Conservation (phyloP, 2,329 filamentous ascomycete species). For the Cytospora piceicola region DNA sequence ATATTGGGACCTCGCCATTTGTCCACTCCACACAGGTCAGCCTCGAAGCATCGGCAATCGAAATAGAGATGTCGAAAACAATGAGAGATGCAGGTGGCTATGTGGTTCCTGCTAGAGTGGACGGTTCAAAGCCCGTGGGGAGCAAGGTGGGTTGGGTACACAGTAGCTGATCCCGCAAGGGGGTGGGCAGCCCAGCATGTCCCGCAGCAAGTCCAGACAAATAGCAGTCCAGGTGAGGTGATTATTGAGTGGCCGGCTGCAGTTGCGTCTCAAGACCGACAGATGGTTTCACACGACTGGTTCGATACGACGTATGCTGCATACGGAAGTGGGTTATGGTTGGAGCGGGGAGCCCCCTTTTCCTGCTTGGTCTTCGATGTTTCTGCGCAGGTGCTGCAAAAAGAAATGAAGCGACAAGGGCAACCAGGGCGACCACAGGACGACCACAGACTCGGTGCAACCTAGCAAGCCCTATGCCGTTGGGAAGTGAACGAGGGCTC, state of each 20-base stretch:
- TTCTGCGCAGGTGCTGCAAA: constrained; percentile 19
- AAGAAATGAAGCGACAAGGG: constrained; percentile 6
- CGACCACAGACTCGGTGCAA: no score
- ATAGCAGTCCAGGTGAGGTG: constrained; percentile 1
- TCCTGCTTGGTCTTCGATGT: constrained; percentile 23
- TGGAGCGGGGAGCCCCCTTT: constrained; percentile 14
- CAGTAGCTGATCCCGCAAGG: neutral
- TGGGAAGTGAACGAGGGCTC: constrained; percentile 8
- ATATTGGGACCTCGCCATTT: constrained; percentile 40
- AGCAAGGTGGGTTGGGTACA: constrained; percentile 6
- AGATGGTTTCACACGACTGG: constrained; percentile 31
- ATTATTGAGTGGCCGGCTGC: constrained; percentile 19
- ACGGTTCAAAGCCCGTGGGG: constrained; percentile 6
- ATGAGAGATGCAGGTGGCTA: constrained; percentile 11
- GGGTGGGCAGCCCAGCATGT: neutral
- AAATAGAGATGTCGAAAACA: constrained; percentile 5
- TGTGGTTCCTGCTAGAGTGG: constrained; percentile 8
- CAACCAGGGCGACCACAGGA: constrained; percentile 17
- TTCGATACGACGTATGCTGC: constrained; percentile 24
- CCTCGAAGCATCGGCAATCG: constrained; percentile 34
- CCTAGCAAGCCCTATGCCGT: constrained; percentile 26
- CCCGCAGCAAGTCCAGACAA: no score
- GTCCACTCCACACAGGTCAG: constrained; percentile 34
- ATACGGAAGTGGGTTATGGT: constrained; percentile 9
- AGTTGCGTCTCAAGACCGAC: constrained; percentile 25